These are phyloP conservation scores for Wolfiporia cocos DNA, from an alignment of 1,284 basidiomycete species.

Conservation along the genomic window DNA sequence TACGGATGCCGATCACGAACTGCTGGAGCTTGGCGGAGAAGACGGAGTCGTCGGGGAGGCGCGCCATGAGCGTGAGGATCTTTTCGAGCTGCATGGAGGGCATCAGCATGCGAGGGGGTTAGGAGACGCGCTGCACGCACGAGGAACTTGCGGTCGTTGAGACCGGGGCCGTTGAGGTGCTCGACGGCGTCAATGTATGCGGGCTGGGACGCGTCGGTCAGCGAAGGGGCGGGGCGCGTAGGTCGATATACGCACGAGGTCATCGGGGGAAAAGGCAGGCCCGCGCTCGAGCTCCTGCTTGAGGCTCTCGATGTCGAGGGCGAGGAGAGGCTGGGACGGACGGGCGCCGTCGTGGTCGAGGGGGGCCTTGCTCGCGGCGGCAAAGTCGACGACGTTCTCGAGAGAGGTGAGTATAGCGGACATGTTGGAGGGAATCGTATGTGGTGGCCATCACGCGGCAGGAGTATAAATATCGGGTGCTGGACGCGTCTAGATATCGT, in stretches of 20 bases:
- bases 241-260: constrained; percentile 1
- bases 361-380: constrained; percentile 7
- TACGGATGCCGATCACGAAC: constrained; percentile 39
- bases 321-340: neutral
- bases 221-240: neutral
- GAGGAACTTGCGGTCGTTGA: constrained; percentile 57
- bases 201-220: constrained; percentile 14
- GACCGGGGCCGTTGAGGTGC: constrained; percentile 28
- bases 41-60: constrained; percentile 40
- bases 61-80: constrained; percentile 54
- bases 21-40: constrained; percentile 40
- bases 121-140: too few species aligned
- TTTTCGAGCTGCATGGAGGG: constrained; percentile 70
- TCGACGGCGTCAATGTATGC: constrained; percentile 42
- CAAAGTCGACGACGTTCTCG: constrained; percentile 1
- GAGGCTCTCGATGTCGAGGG: constrained; percentile 2
- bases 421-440: neutral
- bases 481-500: too few species aligned
- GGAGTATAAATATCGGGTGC: neutral
- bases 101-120: too few species aligned
- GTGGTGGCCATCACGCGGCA: neutral
- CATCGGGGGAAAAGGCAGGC: constrained; percentile 3
- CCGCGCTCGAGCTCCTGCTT: constrained; percentile 3
- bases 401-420: constrained; percentile 1
- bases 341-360: constrained; percentile 5